Evolutionary conservation across 2,329 filamentous ascomycete genomes (phyloP), one percentile per base, ranked within the genome.

Genomic region (Fusarium veterinarium): DNA sequence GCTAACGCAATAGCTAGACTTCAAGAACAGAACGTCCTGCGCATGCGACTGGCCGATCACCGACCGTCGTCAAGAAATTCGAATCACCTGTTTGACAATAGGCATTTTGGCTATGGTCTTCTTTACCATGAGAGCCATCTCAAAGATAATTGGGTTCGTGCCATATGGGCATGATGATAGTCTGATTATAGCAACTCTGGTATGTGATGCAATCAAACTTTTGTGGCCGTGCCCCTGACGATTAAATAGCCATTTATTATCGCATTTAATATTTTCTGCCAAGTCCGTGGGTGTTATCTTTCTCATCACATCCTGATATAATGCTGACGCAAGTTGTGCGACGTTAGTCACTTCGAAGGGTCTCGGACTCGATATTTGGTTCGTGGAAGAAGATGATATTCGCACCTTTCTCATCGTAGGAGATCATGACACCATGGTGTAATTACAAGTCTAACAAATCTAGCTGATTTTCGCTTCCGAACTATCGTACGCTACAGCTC

Each of bases 151-250:
- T 0, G 64, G 51, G 0, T 64, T 52, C 0, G 30, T 69, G 2
- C 49, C 58, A 8, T 69, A 44, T 4, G 66, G 66, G 1, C 20
- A 37, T 6, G 66, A 69, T 14, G 66, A 69, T 19, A 64, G 10
- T 2, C n/a, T 69, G 0, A 63, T 69, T 23, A 23, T 23, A 6
- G 30, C 19, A 7, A 35, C 51, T 12, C 38, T 64, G 28, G 57
- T 60, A 38, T 7, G 64, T 25, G 25, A 25, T 25, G 25, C 25
- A 25, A 25, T 25, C 25, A 25, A 25, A 25, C 25, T 25, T 25
- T 25, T 25, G 25, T 25, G 25, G 25, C 25, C 25, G 25, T 25
- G 25, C 25, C 25, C 25, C 25, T 25, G 25, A 25, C 25, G 25
- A 25, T 25, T 25, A 25, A 25, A 25, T 25, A 25, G 64, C 49